Percentiles rank a stretch among this genome's conserved stretches.
These are phyloP conservation scores for Cinnamomum chago DNA, from an alignment of 164 flowering plant species.

Conservation along the genomic window DNA sequence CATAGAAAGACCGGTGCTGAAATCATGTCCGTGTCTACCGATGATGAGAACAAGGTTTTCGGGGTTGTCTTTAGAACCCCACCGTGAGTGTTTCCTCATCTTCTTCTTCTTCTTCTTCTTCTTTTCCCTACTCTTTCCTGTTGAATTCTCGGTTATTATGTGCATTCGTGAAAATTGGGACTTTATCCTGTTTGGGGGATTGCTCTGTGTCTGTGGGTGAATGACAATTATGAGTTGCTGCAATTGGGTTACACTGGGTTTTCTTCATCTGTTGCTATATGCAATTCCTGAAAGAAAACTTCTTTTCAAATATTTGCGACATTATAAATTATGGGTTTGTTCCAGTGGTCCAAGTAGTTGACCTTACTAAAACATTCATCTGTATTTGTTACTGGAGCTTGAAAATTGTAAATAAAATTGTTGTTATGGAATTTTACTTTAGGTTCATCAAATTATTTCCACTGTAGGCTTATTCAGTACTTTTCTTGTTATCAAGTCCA, in stretches of 20 bases:
- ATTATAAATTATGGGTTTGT: no score
- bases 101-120: not conserved
- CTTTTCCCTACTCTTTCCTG: not conserved
- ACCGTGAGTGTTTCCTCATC: constrained; percentile 55
- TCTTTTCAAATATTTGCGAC: no score
- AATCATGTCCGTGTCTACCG: constrained; percentile 84
- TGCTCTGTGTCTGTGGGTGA: not conserved
- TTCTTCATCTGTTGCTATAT: no score
- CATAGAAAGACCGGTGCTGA: constrained; percentile 88
- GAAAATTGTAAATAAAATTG: not conserved
- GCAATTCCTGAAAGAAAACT: no score
- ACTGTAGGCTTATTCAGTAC: no score
- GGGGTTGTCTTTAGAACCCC: constrained; percentile 95
- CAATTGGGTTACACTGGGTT: no score
- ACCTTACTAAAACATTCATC: no score
- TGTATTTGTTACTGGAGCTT: not conserved
- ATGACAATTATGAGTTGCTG: no score
- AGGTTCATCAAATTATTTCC: not conserved
- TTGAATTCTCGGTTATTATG: not conserved
- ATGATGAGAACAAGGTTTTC: constrained; percentile 96
- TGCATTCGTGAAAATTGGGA: not conserved
- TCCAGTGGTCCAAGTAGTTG: no score
- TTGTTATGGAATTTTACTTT: not conserved
- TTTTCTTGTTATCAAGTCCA: no score
- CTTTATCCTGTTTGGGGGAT: not conserved